Evolutionary conservation across 768 basidiomycete genomes (phyloP).

Genomic region (Pleurotus platypus): DNA sequence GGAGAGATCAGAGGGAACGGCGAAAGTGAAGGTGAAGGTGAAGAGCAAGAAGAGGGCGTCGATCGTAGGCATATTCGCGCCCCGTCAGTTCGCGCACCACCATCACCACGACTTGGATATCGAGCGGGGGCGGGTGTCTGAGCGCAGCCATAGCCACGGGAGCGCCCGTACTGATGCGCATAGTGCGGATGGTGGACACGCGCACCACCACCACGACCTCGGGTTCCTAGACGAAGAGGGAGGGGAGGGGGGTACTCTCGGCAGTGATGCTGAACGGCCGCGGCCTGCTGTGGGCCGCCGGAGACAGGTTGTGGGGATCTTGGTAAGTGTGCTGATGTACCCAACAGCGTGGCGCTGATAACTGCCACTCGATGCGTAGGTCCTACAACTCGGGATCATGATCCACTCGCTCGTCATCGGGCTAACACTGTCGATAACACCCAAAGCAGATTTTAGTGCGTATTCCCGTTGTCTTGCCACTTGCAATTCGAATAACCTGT

Average conservation of each 20-base stretch:
- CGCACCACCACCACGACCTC: not conserved
- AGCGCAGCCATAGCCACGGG: not conserved
- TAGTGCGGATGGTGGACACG: not conserved
- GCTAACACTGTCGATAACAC: constrained; percentile 65
- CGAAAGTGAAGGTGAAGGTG: not conserved
- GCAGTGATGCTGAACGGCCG: not conserved
- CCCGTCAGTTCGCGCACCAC: not conserved
- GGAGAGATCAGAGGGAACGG: not conserved
- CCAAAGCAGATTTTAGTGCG: constrained; percentile 69
- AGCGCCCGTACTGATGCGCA: not conserved
- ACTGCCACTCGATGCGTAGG: constrained; percentile 31
- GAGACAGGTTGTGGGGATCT: constrained; percentile 70
- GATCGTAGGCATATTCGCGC: not conserved
- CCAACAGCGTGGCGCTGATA: too few relatives aligned
- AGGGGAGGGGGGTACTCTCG: too few relatives aligned
- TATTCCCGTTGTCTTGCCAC: constrained; percentile 8
- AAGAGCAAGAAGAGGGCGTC: not conserved
- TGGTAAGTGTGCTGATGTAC: constrained; percentile 39
- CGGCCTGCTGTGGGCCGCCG: constrained; percentile 42
- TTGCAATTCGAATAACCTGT: not conserved
- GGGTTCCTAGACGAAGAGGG: constrained; percentile 10
- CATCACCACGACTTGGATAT: not conserved
- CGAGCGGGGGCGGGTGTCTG: not conserved
- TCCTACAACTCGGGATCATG: constrained; percentile 84
- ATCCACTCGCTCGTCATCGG: constrained; percentile 81